Percentiles rank a stretch among this genome's conserved stretches.
These are phyloP conservation scores for Penicillium sp. DNA, from an alignment of 2,329 filamentous ascomycete genomes.

Conservation along the genomic window DNA sequence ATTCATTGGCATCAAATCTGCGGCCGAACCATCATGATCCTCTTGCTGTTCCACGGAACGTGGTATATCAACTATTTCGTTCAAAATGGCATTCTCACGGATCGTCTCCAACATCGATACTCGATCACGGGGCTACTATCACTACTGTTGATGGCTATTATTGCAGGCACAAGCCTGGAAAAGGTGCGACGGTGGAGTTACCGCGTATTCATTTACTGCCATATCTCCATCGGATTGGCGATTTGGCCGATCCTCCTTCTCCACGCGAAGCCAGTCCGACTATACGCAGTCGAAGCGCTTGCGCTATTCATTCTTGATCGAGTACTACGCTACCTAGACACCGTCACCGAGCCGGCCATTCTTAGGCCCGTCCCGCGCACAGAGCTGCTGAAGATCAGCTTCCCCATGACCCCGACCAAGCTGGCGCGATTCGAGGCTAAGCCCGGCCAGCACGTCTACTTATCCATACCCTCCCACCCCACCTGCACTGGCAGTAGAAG, in stretches of 20 bases:
- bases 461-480: conserved; percentile 5
- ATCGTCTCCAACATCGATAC: conserved; percentile 45
- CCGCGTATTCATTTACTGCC: conserved; percentile 9
- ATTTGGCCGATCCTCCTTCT: conserved; percentile 7
- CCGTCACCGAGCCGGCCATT: background rate
- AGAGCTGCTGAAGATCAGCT: background rate
- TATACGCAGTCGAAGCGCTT: conserved; percentile 5
- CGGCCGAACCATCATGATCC: conserved; percentile 51
- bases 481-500: background rate
- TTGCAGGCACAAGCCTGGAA: conserved; percentile 5
- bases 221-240: conserved; percentile 3
- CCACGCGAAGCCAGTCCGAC: conserved; percentile 3
- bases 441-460: conserved; percentile 64
- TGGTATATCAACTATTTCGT: conserved; percentile 59
- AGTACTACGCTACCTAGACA: background rate
- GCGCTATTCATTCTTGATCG: conserved; percentile 3
- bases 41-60: conserved; percentile 50
- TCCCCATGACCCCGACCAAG: conserved; percentile 6
- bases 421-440: conserved; percentile 4
- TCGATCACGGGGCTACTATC: conserved; percentile 5
- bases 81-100: conserved; percentile 44
- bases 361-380: background rate
- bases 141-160: background rate
- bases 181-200: conserved; percentile 7
- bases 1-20: conserved; percentile 54